Evolutionary conservation across 768 basidiomycete genomes (phyloP).

Genomic region (Leucogyrophana mollusca): DNA sequence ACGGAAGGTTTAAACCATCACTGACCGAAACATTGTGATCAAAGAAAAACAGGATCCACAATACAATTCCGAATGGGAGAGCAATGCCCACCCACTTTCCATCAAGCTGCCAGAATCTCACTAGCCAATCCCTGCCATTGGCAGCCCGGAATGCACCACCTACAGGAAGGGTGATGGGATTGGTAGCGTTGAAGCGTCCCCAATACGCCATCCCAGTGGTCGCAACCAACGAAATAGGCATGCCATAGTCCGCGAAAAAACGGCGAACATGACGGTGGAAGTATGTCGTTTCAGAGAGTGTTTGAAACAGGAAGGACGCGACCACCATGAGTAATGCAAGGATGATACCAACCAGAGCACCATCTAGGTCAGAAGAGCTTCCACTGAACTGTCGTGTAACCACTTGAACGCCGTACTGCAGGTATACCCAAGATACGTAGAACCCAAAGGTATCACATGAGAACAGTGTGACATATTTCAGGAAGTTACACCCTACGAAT

Average conservation of each 20-base stretch:
- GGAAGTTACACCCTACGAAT: constrained; percentile 71
- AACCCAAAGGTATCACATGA: constrained; percentile 93
- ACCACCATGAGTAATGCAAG: constrained; percentile 78
- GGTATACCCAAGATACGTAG: constrained; percentile 88
- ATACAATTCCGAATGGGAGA: constrained; percentile 81
- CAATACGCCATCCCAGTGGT: constrained; percentile 81
- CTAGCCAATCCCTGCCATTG: constrained; percentile 75
- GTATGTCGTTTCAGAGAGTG: constrained; percentile 57
- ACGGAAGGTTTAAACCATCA: constrained; percentile 5
- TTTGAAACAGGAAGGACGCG: constrained; percentile 70
- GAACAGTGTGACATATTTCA: constrained; percentile 86
- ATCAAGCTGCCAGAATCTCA: constrained; percentile 85
- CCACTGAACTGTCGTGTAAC: constrained; percentile 65
- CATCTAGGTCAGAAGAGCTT: constrained; percentile 33
- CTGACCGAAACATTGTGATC: constrained; percentile 91
- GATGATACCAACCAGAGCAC: constrained; percentile 63
- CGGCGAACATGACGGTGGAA: constrained; percentile 75
- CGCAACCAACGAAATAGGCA: constrained; percentile 83
- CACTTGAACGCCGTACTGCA: constrained; percentile 88
- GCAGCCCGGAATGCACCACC: constrained; percentile 70
- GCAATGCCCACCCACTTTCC: constrained; percentile 89
- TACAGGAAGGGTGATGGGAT: constrained; percentile 67
- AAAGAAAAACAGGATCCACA: constrained; percentile 94
- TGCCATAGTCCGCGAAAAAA: constrained; percentile 85
- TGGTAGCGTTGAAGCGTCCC: constrained; percentile 67